Evolutionary conservation across 2,329 filamentous ascomycete genomes (phyloP), one percentile per base, ranked within the genome.

Genomic region (Penicillium sp.): DNA sequence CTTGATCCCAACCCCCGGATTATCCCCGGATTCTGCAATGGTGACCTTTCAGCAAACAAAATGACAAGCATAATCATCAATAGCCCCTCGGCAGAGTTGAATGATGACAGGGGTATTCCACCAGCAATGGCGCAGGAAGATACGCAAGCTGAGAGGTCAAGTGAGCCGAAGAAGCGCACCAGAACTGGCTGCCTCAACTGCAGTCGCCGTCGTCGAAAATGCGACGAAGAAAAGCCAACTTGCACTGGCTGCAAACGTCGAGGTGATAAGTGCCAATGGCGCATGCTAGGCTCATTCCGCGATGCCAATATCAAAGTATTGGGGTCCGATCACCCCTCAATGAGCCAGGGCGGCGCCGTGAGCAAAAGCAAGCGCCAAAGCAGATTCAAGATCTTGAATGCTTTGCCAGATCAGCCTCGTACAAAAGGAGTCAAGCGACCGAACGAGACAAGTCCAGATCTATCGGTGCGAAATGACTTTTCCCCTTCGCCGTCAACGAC

Each of bases 141-240:
- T 20, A 20, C 42, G n/a, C 50, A 50, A 17, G 49, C 37, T 26
- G 23, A 29, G 4, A 53, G 23, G 8, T 23, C 32, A 6, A 21
- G 36, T 17, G 56, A 52, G 39, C 54, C 51, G 13, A 59, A 55
- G 49, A 58, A 61, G 32, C 61, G 68, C 23, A 69, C 66, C 4
- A 58, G 68, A 44, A 67, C 62, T 2, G 68, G 68, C 1, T 71
- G 67, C 54, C 44, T 67, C 21, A 67, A 66, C 46, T 70, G 68
- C 58, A 66, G 66, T 56, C 67, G 64, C 17, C 57, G 65, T 17
- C 58, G 66, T 18, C 60, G 67, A 44, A 70, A 71, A 64, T 71
- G 68, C 41, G 68, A 71, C 34, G 68, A 70, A 52, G 41, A 46
- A 8, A 65, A 65, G 41, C 68, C 68, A 3, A 52, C 51, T 15